These are phyloP conservation scores for Termitomyces heimii DNA, from an alignment of 768 basidiomycete genomes.

Conservation along the genomic window DNA sequence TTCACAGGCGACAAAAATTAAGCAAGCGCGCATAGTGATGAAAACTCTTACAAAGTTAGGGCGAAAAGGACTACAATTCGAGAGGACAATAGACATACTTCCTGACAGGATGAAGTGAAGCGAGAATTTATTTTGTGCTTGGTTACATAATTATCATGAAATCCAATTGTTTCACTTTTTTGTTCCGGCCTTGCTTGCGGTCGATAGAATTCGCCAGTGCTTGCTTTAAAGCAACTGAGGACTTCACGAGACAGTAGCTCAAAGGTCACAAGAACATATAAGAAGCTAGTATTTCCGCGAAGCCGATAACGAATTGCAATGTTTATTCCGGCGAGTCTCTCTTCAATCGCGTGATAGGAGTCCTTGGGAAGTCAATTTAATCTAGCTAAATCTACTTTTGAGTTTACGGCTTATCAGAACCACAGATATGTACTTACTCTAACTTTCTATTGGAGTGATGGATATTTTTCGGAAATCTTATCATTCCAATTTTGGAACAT, in stretches of 20 bases:
- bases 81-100: not conserved
- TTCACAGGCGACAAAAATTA: not conserved
- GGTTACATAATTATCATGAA: not conserved
- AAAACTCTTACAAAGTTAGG: no score
- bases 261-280: not conserved
- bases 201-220: not conserved
- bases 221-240: not conserved
- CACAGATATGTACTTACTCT: not conserved
- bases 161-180: not conserved
- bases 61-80: not conserved
- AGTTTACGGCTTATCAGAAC: not conserved
- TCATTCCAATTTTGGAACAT: not conserved
- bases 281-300: conserved; percentile 1
- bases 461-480: not conserved
- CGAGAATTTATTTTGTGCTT: not conserved
- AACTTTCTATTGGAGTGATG: not conserved
- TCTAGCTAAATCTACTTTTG: not conserved
- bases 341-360: not conserved
- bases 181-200: not conserved
- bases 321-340: not conserved
- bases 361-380: not conserved
- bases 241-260: not conserved
- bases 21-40: no score
- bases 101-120: not conserved
- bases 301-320: not conserved